These are phyloP conservation scores for Tephrocybe sp. DNA, from an alignment of 768 basidiomycete species.

Conservation along the genomic window DNA sequence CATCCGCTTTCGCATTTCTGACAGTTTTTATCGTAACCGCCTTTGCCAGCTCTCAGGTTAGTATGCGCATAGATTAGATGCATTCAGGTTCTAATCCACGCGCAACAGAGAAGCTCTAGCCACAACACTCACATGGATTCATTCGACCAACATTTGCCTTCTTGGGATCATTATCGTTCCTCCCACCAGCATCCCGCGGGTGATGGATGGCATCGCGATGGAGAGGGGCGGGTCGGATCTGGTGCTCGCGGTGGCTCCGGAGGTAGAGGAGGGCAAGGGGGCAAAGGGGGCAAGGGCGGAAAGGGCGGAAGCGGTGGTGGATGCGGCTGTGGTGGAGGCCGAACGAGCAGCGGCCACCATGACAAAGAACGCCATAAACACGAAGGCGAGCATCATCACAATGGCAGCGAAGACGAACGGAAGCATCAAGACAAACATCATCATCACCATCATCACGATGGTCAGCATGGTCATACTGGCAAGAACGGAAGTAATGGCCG, in stretches of 20 bases:
- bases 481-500: slow-evolving; percentile 3
- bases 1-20: neutral
- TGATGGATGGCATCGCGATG: neutral
- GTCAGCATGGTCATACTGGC: neutral
- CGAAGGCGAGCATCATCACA: slow-evolving; percentile 1
- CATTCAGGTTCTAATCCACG: neutral
- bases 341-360: neutral
- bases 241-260: neutral
- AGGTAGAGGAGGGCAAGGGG: neutral
- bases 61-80: neutral
- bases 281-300: neutral
- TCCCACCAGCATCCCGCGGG: neutral
- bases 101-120: slow-evolving; percentile 1
- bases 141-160: neutral
- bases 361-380: slow-evolving; percentile 1
- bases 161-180: slow-evolving; percentile 1
- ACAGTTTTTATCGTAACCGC: neutral
- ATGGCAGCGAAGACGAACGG: neutral
- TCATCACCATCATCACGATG: neutral
- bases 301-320: neutral
- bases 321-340: neutral
- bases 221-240: neutral
- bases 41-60: slow-evolving; percentile 3
- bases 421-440: neutral
- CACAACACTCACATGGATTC: neutral